Evolutionary conservation across 805 yeast genomes (phyloP).

Genomic region (Sugiyamaella qingdaonensis): DNA sequence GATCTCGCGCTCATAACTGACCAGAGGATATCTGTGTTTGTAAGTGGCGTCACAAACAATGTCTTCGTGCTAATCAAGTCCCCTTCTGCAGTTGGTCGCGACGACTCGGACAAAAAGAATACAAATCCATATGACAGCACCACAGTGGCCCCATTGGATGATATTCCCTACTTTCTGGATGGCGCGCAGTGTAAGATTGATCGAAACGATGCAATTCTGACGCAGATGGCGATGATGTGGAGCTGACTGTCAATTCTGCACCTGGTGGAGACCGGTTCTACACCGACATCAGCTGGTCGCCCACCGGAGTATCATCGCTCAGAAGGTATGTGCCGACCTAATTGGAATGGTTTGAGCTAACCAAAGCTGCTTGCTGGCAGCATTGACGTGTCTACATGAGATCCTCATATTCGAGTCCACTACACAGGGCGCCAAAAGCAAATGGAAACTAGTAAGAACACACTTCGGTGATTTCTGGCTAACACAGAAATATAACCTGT

Average conservation of each 20-base stretch:
- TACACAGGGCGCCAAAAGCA: slow-evolving; percentile 12
- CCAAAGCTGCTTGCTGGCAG: slow-evolving; percentile 11
- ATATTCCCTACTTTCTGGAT: not conserved
- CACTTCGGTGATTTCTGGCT: not conserved
- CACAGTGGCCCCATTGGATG: not conserved
- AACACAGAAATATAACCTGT: not conserved
- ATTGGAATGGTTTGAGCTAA: not conserved
- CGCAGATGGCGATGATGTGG: not conserved
- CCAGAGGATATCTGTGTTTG: slow-evolving; percentile 14
- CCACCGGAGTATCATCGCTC: slow-evolving; percentile 17
- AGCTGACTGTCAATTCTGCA: not conserved
- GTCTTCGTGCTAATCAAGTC: not conserved
- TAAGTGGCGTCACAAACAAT: slow-evolving; percentile 1
- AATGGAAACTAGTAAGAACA: slow-evolving; percentile 11
- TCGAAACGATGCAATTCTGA: not conserved
- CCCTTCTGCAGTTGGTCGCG: not conserved
- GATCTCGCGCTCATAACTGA: slow-evolving; percentile 17
- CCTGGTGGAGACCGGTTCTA: slow-evolving; percentile 9
- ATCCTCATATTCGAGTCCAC: slow-evolving; percentile 14
- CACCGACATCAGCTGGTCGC: slow-evolving; percentile 23
- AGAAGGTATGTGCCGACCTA: slow-evolving; percentile 1
- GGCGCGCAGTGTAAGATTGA: not conserved
- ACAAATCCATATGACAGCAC: not conserved
- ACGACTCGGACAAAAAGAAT: not conserved
- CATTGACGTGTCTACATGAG: slow-evolving; percentile 17